These are phyloP conservation scores for Terfezia claveryi DNA, from an alignment of 495 filamentous ascomycete genomes.

Conservation along the genomic window DNA sequence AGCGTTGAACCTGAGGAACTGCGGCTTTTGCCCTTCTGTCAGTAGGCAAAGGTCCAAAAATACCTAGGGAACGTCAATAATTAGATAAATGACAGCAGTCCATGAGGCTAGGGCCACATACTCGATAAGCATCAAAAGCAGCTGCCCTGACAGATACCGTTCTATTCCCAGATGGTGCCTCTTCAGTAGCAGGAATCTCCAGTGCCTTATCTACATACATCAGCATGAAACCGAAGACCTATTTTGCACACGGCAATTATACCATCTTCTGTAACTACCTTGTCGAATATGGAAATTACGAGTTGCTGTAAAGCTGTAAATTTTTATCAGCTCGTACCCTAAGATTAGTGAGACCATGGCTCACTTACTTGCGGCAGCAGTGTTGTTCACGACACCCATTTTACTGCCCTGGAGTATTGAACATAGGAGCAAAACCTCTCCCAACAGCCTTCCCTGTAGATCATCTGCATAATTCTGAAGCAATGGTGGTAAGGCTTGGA, in stretches of 20 bases:
- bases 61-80: constrained; percentile 24
- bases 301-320: constrained; percentile 57
- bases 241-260: constrained; percentile 6
- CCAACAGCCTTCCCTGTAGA: constrained; percentile 57
- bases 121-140: constrained; percentile 59
- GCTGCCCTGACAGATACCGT: constrained; percentile 44
- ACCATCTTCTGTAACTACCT: constrained; percentile 66
- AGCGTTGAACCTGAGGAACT: constrained; percentile 52
- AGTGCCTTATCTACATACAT: constrained; percentile 23
- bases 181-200: constrained; percentile 32
- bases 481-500: constrained; percentile 79
- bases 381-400: constrained; percentile 77
- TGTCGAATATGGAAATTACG: constrained; percentile 78
- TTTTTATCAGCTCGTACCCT: background rate
- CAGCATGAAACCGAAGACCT: background rate
- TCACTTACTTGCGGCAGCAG: constrained; percentile 50
- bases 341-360: too few relatives aligned
- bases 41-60: constrained; percentile 79
- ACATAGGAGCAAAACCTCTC: constrained; percentile 67
- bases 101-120: constrained; percentile 14
- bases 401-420: constrained; percentile 76
- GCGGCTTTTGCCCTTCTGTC: constrained; percentile 58
- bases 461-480: constrained; percentile 76
- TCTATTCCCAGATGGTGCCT: constrained; percentile 41
- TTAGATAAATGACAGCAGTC: constrained; percentile 10